phyloP scores from a whole-genome alignment of 2,329 filamentous ascomycete species.

The Gnomoniopsis smithogilvyi region DNA sequence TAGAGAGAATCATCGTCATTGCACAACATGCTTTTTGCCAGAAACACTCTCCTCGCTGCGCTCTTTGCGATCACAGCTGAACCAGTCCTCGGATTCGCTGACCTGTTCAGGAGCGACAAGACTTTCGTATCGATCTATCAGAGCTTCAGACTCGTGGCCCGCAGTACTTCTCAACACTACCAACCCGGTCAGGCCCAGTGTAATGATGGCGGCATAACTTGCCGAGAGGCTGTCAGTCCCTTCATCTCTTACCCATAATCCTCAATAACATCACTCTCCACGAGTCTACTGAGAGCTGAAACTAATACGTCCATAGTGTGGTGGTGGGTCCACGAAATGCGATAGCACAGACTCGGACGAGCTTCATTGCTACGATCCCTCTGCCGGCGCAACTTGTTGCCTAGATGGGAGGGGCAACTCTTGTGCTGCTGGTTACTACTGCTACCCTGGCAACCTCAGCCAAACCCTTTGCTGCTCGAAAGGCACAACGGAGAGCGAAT shows the following conservation, averaged over 20 bases:
- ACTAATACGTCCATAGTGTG: slow-evolving; percentile 33
- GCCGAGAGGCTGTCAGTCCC: slow-evolving; percentile 40
- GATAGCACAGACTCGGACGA: slow-evolving; percentile 41
- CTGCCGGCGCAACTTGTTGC: slow-evolving; percentile 53
- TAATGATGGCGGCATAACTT: slow-evolving; percentile 43
- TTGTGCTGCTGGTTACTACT: slow-evolving; percentile 60
- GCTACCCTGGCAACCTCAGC: slow-evolving; percentile 48
- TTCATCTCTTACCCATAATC: background rate
- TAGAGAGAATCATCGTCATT: too few relatives aligned
- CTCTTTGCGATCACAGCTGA: slow-evolving; percentile 39
- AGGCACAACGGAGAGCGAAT: slow-evolving; percentile 49
- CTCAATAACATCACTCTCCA: background rate
- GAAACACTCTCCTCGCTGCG: slow-evolving; percentile 36
- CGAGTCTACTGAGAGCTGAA: background rate
- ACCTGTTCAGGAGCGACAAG: slow-evolving; percentile 14
- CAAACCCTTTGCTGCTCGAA: slow-evolving; percentile 62
- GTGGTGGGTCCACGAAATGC: slow-evolving; percentile 47
- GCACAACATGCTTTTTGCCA: background rate
- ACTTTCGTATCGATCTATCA: slow-evolving; percentile 33
- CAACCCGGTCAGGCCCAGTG: slow-evolving; percentile 46
- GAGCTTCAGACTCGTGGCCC: slow-evolving; percentile 41
- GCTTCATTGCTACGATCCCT: slow-evolving; percentile 57
- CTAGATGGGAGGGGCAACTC: slow-evolving; percentile 55
- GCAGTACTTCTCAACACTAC: slow-evolving; percentile 43
- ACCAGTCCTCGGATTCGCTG: slow-evolving; percentile 27